phyloP scores from a whole-genome alignment of 2,329 filamentous ascomycete genomes.

The Pseudogymnoascus sp. region DNA sequence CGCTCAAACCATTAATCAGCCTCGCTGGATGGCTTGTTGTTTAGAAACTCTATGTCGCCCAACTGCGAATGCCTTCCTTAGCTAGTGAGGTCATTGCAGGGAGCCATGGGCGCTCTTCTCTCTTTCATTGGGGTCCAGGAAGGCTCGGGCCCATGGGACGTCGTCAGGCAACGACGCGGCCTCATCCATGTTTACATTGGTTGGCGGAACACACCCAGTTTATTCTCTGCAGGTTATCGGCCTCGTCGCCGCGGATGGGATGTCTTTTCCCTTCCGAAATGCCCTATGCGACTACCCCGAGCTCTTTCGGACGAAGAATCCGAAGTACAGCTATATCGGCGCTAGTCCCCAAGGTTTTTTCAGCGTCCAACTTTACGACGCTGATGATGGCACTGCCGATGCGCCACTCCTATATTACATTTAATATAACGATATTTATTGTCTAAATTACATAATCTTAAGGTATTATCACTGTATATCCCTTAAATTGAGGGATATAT shows the following conservation, averaged over 20 bases:
- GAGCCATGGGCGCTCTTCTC: background rate
- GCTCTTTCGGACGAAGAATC: background rate
- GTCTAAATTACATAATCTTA: too few relatives aligned
- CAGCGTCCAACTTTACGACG: too few relatives aligned
- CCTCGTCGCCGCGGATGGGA: background rate
- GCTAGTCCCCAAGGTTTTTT: background rate
- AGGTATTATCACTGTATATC: too few relatives aligned
- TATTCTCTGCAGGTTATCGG: background rate
- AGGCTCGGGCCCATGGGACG: background rate
- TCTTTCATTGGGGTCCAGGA: background rate
- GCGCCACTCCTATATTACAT: too few relatives aligned
- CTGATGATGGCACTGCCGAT: too few relatives aligned
- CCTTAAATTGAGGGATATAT: too few relatives aligned
- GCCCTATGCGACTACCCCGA: background rate
- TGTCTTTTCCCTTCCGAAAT: background rate
- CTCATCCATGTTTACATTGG: background rate
- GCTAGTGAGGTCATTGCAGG: background rate
- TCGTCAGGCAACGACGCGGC: background rate
- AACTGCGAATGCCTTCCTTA: background rate
- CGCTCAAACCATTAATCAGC: background rate
- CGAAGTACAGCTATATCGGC: background rate
- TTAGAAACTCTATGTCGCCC: background rate
- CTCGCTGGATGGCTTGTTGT: background rate
- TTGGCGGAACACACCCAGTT: too few relatives aligned
- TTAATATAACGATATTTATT: too few relatives aligned